phyloP scores from a whole-genome alignment of 148 eudicot species.

The Diospyros kaki region DNA sequence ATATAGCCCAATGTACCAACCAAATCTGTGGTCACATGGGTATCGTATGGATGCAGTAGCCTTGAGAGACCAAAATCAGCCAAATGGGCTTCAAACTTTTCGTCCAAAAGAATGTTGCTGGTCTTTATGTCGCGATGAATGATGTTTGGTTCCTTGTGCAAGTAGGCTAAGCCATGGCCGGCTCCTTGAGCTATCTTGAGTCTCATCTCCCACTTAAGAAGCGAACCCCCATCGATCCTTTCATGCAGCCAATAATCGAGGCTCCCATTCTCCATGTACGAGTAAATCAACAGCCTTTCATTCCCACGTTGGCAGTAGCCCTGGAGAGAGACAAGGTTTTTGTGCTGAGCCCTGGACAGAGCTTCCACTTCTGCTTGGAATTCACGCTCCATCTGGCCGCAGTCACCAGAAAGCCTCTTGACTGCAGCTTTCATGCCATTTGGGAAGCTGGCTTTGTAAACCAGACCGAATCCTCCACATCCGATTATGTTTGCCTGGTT shows the following conservation, averaged over 20 bases:
- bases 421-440: constrained; percentile 73
- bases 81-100: constrained; percentile 77
- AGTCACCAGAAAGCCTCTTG: constrained; percentile 89
- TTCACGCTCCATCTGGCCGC: constrained; percentile 95
- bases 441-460: constrained; percentile 75
- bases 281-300: constrained; percentile 74
- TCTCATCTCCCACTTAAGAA: constrained; percentile 62
- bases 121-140: constrained; percentile 89
- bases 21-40: constrained; percentile 92
- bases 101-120: constrained; percentile 85
- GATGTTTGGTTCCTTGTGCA: constrained; percentile 73
- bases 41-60: constrained; percentile 73
- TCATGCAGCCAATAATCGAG: constrained; percentile 95
- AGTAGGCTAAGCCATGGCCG: constrained; percentile 67
- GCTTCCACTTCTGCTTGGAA: constrained; percentile 93
- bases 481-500: constrained; percentile 85
- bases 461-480: constrained; percentile 91
- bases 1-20: constrained; percentile 94
- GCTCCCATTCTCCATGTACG: constrained; percentile 91
- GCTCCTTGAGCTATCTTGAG: constrained; percentile 89
- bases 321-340: constrained; percentile 86
- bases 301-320: constrained; percentile 76
- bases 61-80: constrained; percentile 94
- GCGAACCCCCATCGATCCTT: constrained; percentile 57
- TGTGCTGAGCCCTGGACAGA: constrained; percentile 85